A percentile compares a stretch with the other conserved stretches of the same genome.
Evolutionary conservation across 148 eudicot genomes (phyloP).

Genomic region (Nepenthes gracilis): DNA sequence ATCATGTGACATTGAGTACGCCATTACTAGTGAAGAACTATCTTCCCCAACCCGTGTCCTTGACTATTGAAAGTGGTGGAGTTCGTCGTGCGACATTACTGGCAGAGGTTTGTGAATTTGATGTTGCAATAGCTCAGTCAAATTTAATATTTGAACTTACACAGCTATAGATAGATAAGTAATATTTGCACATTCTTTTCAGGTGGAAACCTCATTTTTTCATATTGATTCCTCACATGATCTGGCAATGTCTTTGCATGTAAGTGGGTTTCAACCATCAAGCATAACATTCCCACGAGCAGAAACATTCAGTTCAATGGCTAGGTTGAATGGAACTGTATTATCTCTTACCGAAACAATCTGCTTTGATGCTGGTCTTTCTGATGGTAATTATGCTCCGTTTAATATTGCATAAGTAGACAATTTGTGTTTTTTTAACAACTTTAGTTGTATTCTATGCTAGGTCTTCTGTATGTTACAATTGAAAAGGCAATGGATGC

Average conservation of each 20-base stretch:
- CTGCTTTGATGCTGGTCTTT: conserved; percentile 35
- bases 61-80: conserved; percentile 76
- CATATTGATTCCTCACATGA: conserved; percentile 95
- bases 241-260: conserved; percentile 43
- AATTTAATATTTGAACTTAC: not conserved
- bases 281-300: conserved; percentile 69
- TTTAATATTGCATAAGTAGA: not conserved
- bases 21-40: conserved; percentile 73
- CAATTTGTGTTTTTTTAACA: conserved; percentile 3
- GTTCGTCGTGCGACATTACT: conserved; percentile 40
- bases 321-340: conserved; percentile 65
- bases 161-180: not conserved
- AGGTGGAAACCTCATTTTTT: conserved; percentile 79
- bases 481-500: conserved; percentile 83
- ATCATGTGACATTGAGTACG: conserved; percentile 52
- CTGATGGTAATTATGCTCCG: conserved; percentile 36
- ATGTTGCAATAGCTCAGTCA: not conserved
- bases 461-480: conserved; percentile 60
- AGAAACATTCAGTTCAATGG: conserved; percentile 59
- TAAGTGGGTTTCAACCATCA: conserved; percentile 63
- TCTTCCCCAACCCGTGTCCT: conserved; percentile 57
- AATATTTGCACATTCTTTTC: conserved; percentile 10
- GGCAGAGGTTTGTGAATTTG: conserved; percentile 45
- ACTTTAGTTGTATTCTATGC: not conserved
- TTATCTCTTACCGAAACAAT: conserved; percentile 63